Evolutionary conservation across 225 moss, liverwort and hornwort species (phyloP).

Genomic region (Sphagnum tenellum): DNA sequence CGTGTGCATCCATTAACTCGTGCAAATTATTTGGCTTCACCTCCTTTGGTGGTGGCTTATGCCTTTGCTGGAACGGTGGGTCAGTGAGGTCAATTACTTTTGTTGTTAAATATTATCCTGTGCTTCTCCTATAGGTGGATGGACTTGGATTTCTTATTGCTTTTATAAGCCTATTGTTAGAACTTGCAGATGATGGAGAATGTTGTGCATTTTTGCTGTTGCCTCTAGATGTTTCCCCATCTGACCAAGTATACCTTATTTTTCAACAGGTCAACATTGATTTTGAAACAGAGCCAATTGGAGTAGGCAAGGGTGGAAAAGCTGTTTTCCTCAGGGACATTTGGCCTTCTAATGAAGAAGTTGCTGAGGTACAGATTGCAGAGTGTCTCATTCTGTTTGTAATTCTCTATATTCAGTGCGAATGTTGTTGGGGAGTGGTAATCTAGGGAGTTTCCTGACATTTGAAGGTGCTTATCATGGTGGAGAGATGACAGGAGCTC

Average conservation of each 20-base stretch:
- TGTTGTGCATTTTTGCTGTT: too few species aligned
- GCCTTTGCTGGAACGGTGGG: slow-evolving; percentile 86
- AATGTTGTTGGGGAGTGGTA: too few species aligned
- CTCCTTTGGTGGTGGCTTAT: slow-evolving; percentile 91
- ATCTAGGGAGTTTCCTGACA: too few species aligned
- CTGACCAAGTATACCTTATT: too few species aligned
- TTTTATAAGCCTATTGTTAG: too few species aligned
- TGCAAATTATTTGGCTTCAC: slow-evolving; percentile 92
- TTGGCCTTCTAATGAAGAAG: slow-evolving; percentile 75
- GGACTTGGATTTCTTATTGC: too few species aligned
- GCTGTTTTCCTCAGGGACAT: slow-evolving; percentile 72
- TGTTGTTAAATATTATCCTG: background rate
- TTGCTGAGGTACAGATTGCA: slow-evolving; percentile 39
- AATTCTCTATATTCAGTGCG: too few species aligned
- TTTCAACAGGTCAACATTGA: slow-evolving; percentile 64
- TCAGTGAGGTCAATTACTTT: slow-evolving; percentile 18
- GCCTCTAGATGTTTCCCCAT: too few species aligned
- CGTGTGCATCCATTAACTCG: slow-evolving; percentile 96
- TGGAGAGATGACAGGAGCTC: too few species aligned
- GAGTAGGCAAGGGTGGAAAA: slow-evolving; percentile 63
- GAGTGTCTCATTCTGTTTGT: too few species aligned
- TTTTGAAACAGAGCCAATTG: slow-evolving; percentile 74
- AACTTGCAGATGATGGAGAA: too few species aligned
- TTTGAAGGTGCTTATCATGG: too few species aligned
- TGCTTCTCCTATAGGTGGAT: background rate